Conservation (phyloP, 2,329 filamentous ascomycete species). For the Xylariaceae sp. region DNA sequence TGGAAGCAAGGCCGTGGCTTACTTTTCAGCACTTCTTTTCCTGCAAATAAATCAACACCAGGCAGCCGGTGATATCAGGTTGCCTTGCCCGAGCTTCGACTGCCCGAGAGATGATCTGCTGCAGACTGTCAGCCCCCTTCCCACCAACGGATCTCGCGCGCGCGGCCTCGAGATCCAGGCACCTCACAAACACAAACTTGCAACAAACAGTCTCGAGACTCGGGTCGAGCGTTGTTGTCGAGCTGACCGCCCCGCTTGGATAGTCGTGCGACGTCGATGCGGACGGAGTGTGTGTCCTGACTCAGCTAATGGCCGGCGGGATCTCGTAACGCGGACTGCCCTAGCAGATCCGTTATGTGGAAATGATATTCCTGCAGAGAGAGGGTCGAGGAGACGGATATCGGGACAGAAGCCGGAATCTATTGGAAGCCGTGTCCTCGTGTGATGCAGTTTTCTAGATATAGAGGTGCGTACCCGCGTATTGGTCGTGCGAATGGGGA, state of each 20-base stretch:
- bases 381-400: conserved; percentile 20
- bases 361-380: conserved; percentile 15
- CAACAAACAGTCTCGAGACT: conserved; percentile 2
- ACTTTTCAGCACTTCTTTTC: background rate
- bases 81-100: background rate
- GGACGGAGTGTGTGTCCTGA: background rate
- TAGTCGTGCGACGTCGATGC: conserved; percentile 6
- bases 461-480: conserved; percentile 26
- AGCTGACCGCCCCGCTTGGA: background rate
- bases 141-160: background rate
- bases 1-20: background rate
- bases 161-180: background rate
- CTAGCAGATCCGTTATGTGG: conserved; percentile 21
- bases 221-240: background rate
- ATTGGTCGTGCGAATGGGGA: conserved; percentile 20
- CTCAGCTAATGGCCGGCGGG: conserved; percentile 24
- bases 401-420: conserved; percentile 23
- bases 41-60: conserved; percentile 1
- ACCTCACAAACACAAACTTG: background rate
- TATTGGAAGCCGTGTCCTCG: conserved; percentile 26
- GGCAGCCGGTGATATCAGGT: background rate
- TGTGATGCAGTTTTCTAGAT: conserved; percentile 25
- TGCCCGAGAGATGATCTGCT: background rate
- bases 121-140: background rate
- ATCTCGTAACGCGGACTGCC: conserved; percentile 18